Percentiles rank a stretch among this genome's conserved stretches.
Evolutionary conservation across 345 rosid species (phyloP).

Genomic region (Citrus australasica): DNA sequence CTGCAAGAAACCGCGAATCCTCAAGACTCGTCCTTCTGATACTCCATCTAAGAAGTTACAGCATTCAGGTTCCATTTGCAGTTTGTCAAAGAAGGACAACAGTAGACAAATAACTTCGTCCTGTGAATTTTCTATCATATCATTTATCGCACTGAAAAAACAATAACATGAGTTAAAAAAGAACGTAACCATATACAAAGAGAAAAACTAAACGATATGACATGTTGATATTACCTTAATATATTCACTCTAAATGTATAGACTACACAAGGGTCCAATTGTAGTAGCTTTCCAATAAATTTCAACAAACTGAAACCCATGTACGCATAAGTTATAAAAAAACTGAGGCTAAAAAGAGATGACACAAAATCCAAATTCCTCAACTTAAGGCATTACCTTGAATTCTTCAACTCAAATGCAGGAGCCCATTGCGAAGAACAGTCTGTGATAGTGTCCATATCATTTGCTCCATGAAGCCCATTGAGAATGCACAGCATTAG

Average conservation of each 20-base stretch:
- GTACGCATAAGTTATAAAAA: constrained; percentile 12
- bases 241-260: constrained; percentile 46
- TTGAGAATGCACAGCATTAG: constrained; percentile 62
- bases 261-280: constrained; percentile 41
- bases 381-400: constrained; percentile 42
- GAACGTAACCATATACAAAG: background rate
- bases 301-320: constrained; percentile 56
- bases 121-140: constrained; percentile 50
- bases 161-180: constrained; percentile 24
- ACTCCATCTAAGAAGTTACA: constrained; percentile 31
- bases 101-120: constrained; percentile 62
- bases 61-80: constrained; percentile 38
- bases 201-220: constrained; percentile 2
- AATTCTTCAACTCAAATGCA: constrained; percentile 47
- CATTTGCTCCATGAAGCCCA: constrained; percentile 36
- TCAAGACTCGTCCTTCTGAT: constrained; percentile 36
- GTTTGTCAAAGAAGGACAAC: constrained; percentile 51
- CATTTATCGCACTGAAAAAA: constrained; percentile 64
- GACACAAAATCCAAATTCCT: constrained; percentile 6
- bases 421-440: constrained; percentile 70
- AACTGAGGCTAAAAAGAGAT: background rate
- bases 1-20: constrained; percentile 42
- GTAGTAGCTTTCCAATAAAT: constrained; percentile 61
- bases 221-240: constrained; percentile 48
- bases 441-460: constrained; percentile 30